These are phyloP conservation scores for Lactarius evosmus DNA, from an alignment of 768 basidiomycete genomes.

Conservation along the genomic window DNA sequence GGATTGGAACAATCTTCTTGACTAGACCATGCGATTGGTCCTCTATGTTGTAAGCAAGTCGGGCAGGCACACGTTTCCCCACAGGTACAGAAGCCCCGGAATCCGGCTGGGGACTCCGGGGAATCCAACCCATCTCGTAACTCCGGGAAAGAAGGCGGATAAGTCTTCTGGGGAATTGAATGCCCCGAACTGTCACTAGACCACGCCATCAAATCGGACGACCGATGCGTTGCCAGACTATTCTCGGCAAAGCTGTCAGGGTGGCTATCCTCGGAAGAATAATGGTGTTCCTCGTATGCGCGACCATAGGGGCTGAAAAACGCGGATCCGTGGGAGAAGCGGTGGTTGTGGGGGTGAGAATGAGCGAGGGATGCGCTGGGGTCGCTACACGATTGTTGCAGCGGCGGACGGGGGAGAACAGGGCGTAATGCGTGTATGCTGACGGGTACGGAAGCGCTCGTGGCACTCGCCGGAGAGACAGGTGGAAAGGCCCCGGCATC, in stretches of 20 bases:
- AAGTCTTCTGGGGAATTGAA: slow-evolving; percentile 10
- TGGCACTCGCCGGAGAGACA: slow-evolving; percentile 27
- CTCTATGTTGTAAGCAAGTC: slow-evolving; percentile 26
- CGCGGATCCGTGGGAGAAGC: slow-evolving; percentile 43
- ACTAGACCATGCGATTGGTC: slow-evolving; percentile 23
- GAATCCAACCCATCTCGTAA: slow-evolving; percentile 18
- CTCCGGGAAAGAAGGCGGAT: slow-evolving; percentile 13
- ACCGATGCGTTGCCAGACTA: slow-evolving; percentile 3
- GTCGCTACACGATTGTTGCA: slow-evolving; percentile 38
- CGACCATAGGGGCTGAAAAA: slow-evolving; percentile 66
- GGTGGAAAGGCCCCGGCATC: slow-evolving; percentile 5
- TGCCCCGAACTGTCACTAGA: slow-evolving; percentile 22
- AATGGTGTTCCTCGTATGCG: slow-evolving; percentile 51
- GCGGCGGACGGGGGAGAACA: slow-evolving; percentile 59
- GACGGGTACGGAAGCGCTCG: slow-evolving; percentile 4
- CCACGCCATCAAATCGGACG: slow-evolving; percentile 21
- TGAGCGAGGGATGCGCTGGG: slow-evolving; percentile 36
- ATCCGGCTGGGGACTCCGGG: slow-evolving; percentile 19
- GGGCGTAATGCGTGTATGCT: slow-evolving; percentile 46
- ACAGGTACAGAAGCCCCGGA: slow-evolving; percentile 25
- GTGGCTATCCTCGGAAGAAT: slow-evolving; percentile 34
- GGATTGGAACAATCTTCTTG: slow-evolving; percentile 23
- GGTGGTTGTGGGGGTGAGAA: slow-evolving; percentile 42
- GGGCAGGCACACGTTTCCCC: slow-evolving; percentile 25
- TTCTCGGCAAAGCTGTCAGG: slow-evolving; percentile 17